These are phyloP conservation scores for Ophiostoma australiae DNA, from an alignment of 2,329 filamentous ascomycete genomes.

Conservation along the genomic window DNA sequence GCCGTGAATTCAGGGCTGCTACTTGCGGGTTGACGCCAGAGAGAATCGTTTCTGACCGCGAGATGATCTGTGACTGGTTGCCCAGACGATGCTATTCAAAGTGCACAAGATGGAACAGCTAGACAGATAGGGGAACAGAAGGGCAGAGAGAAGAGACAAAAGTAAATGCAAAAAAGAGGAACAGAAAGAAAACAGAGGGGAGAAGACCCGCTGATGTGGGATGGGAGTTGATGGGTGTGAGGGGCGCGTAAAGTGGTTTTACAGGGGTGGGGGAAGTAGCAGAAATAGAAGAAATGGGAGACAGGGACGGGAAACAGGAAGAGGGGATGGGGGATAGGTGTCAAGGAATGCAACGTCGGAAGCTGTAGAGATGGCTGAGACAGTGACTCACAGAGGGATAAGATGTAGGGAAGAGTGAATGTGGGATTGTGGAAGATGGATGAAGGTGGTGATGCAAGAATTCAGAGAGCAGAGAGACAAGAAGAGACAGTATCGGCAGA, in stretches of 20 bases:
- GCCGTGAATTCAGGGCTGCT: neutral
- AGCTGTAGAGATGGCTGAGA: neutral
- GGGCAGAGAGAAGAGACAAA: neutral
- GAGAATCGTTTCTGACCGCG: neutral
- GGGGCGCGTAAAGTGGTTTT: constrained; percentile 14
- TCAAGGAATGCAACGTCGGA: neutral
- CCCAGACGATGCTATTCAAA: constrained; percentile 6
- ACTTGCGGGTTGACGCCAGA: neutral
- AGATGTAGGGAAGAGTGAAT: neutral
- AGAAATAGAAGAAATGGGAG: neutral
- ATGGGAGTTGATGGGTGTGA: constrained; percentile 7
- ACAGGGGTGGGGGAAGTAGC: neutral
- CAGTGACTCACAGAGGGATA: neutral
- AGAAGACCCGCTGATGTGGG: constrained; percentile 9
- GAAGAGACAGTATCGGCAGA: neutral
- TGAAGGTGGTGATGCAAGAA: neutral
- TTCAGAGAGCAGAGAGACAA: neutral
- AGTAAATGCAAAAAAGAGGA: neutral
- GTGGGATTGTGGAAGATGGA: neutral
- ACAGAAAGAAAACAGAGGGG: neutral
- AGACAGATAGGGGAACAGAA: neutral
- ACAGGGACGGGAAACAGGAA: neutral
- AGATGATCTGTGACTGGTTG: neutral
- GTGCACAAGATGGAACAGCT: neutral
- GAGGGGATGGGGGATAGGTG: neutral